Base-by-base conservation (phyloP, 805 yeast species). In the Saccharomycopsis oosterbeekiorum region DNA sequence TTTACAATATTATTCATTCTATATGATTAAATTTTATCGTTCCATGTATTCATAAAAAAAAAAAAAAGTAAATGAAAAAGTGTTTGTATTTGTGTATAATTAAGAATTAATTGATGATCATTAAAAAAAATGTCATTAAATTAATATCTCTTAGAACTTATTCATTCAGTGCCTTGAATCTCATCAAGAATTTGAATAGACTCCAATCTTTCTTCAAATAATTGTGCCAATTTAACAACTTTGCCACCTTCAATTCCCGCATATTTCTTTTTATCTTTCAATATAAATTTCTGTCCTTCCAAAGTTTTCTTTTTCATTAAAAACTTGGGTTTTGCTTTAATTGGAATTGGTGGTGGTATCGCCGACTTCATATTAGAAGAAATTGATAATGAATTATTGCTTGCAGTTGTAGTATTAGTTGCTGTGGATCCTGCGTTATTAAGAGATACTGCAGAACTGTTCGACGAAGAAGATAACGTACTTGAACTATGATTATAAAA, bases 161-260 rank as follows among this genome's bases (percentile, higher is more conserved):
- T 17, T 55, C 19, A 55, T 14, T 55, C 43, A 5, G n/a, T 34
- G 11, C 8, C 56, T 39, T 56, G 40, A 21, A 61, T 57, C 39
- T 34, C 55, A 11, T 59, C 29, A 11, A 64, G 42, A 41, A 64
- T 57, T 34, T 61, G 61, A 36, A 62, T 36, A 10, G 60, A 56
- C 47, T 64, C 63, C 6, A 62, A 43, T 34, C 66, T 40, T 50
- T 64, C 66, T 36, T 64, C 66, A 42, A 62, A 64, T 56, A 64
- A 62, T 41, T 58, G 63, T 1, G 66, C 66, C 51, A 64, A 60
- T 47, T 64, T 62, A n/a, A 21, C 56, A 19, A 64, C 66, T 50
- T 55, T 61, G 1, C 66, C 66, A 17, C 53, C 56, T 43, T 64
- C 60, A 21, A 64, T 57, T 12, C 66, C 66, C 8, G 60, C 65